Base-by-base conservation (phyloP, 768 basidiomycete genomes). In the Phaeolepiota aurea region DNA sequence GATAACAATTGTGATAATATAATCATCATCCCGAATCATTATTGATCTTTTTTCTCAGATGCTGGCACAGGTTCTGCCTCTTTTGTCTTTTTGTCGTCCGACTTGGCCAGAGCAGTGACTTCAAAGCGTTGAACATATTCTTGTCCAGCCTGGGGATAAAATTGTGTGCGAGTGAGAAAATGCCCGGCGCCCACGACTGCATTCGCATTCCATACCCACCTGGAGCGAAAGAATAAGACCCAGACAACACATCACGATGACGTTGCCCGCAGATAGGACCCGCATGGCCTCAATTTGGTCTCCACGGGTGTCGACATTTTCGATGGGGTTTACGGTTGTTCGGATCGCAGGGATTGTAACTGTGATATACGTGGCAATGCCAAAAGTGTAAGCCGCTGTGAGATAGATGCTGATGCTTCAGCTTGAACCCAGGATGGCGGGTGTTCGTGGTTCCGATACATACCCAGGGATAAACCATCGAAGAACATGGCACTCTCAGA, bases 401-500 rank as follows among this genome's bases (percentile, higher is more conserved):
- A 42, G 38, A 42, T 33, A 41, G 38, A 38, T 40, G 28, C 41
- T n/a, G 20, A 37, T 33, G 9, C 28, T 14, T 31, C 9, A 31
- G 28, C 28, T 31, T n/a, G n/a, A n/a, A n/a, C n/a, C n/a, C n/a
- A n/a, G n/a, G n/a, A n/a, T n/a, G n/a, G n/a, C n/a, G n/a, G n/a
- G n/a, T n/a, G n/a, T n/a, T n/a, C n/a, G n/a, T n/a, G n/a, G n/a
- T n/a, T 38, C 15, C 21, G 37, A 32, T 25, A 68, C 77, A 50
- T 49, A 92, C 92, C 88, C 44, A 94, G 61, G 49, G 79, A 81
- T 16, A 83, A 81, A 15, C 93, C 93, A 59, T 97, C 93, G 58
- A 97, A 97, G 68, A 88, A 92, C 64, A 93, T 74, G 5, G 93
- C 93, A 49, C 86, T 89, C 53, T 96, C 92, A 54, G 82, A 80